Evolutionary conservation across 2,329 filamentous ascomycete genomes (phyloP).

Genomic region (Chaetomium olivaceum): DNA sequence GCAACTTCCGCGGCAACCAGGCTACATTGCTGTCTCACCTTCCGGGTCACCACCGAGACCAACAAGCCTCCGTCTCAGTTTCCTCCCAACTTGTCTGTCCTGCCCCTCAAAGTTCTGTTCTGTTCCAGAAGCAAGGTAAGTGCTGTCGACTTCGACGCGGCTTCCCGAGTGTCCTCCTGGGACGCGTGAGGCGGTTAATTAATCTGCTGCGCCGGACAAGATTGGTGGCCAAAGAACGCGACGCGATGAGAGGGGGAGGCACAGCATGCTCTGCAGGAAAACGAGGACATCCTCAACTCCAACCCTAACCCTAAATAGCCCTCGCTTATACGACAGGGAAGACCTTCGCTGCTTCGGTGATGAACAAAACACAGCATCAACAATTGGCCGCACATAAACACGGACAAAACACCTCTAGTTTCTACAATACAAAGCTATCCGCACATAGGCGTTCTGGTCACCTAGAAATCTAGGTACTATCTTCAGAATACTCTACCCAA

Average conservation of each 20-base stretch:
- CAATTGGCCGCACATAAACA: too few species aligned
- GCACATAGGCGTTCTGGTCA: too few species aligned
- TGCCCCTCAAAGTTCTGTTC: background rate
- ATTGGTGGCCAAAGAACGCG: slow-evolving; percentile 33
- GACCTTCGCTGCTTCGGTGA: too few species aligned
- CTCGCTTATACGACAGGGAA: too few species aligned
- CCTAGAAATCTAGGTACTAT: too few species aligned
- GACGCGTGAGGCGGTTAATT: slow-evolving; percentile 13
- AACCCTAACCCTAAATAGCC: too few species aligned
- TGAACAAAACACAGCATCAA: too few species aligned
- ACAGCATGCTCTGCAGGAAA: background rate
- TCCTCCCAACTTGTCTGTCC: background rate
- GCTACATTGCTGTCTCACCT: slow-evolving; percentile 8
- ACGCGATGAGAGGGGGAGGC: slow-evolving; percentile 22
- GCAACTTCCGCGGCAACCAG: slow-evolving; percentile 20
- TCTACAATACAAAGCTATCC: too few species aligned
- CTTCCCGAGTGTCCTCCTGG: slow-evolving; percentile 4
- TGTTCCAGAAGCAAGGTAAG: slow-evolving; percentile 10
- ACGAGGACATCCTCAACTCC: background rate
- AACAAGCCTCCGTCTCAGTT: slow-evolving; percentile 1
- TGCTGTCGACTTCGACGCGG: background rate
- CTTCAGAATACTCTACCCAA: too few species aligned
- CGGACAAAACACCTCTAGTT: too few species aligned
- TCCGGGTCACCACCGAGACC: background rate
- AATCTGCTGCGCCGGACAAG: slow-evolving; percentile 15